A percentile compares a stretch with the other conserved stretches of the same genome.
phyloP scores from a whole-genome alignment of 169 alveolate genomes.

The Toxoplasma gondii region DNA sequence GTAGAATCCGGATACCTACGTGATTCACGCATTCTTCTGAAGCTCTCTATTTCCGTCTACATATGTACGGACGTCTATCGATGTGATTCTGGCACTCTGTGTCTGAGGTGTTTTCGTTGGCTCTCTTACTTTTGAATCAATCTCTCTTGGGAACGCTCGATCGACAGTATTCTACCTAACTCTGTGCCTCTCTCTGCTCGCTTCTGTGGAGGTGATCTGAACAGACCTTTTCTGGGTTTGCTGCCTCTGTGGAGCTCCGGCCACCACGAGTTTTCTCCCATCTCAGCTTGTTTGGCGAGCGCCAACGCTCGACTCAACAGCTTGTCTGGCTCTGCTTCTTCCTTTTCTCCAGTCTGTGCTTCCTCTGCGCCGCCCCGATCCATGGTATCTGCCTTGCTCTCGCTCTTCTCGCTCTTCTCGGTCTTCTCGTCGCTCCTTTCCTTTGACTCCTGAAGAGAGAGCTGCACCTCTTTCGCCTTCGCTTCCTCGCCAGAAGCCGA shows the following conservation, averaged over 20 bases:
- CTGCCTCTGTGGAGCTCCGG: background rate
- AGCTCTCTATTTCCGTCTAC: too few relatives aligned
- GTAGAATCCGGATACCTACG: too few relatives aligned
- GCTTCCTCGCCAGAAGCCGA: background rate
- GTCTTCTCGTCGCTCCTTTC: background rate
- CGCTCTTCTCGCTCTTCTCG: too few relatives aligned
- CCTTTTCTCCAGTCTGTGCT: background rate
- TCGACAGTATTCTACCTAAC: too few relatives aligned
- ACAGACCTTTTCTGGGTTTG: background rate
- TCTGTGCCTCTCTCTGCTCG: too few relatives aligned
- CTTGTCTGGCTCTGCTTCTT: background rate
- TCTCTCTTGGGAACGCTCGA: too few relatives aligned
- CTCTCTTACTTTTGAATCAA: background rate
- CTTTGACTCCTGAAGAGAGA: background rate
- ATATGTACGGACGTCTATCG: too few relatives aligned
- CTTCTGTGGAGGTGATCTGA: too few relatives aligned
- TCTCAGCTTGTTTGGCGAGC: conserved; percentile 8
- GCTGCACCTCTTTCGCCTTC: background rate
- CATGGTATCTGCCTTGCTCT: too few relatives aligned
- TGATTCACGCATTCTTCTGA: too few relatives aligned
- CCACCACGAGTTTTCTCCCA: background rate
- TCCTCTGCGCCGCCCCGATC: background rate
- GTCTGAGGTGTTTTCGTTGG: too few relatives aligned
- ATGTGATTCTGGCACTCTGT: too few relatives aligned
- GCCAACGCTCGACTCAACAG: background rate